Conservation (phyloP, 345 rosid genomes). For the Angophora floribunda region DNA sequence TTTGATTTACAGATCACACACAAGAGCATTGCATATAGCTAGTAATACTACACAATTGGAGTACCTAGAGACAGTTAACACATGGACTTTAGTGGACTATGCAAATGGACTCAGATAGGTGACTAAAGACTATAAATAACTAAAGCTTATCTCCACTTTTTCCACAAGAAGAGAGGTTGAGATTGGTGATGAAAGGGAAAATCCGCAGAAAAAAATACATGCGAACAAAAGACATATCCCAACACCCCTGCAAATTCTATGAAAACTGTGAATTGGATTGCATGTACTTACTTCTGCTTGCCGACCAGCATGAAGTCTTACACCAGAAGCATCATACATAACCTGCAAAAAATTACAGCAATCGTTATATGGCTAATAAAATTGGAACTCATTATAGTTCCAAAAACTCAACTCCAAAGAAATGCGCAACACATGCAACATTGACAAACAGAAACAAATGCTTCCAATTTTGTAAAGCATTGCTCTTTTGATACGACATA, state of each 20-base stretch:
- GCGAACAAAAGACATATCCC: background rate
- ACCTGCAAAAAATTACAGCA: constrained; percentile 23
- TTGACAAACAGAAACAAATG: background rate
- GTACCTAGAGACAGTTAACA: background rate
- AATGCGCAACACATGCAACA: background rate
- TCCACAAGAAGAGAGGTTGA: background rate
- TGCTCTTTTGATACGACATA: background rate
- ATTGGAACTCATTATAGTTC: background rate
- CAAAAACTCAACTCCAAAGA: background rate
- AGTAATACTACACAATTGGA: background rate
- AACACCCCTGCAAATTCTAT: background rate
- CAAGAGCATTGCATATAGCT: background rate
- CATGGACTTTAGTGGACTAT: background rate
- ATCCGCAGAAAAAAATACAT: background rate
- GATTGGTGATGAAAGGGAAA: background rate
- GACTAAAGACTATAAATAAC: background rate
- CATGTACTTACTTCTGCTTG: constrained; percentile 49
- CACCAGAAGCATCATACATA: constrained; percentile 69
- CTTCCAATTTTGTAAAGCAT: background rate
- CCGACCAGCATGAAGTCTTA: constrained; percentile 62
- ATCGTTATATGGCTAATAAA: background rate
- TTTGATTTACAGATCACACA: background rate
- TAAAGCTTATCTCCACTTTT: background rate
- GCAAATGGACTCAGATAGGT: background rate
- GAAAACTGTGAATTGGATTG: background rate